Evolutionary conservation across 1,284 basidiomycete species (phyloP).

Genomic region (Cryptococcus maquisensis): DNA sequence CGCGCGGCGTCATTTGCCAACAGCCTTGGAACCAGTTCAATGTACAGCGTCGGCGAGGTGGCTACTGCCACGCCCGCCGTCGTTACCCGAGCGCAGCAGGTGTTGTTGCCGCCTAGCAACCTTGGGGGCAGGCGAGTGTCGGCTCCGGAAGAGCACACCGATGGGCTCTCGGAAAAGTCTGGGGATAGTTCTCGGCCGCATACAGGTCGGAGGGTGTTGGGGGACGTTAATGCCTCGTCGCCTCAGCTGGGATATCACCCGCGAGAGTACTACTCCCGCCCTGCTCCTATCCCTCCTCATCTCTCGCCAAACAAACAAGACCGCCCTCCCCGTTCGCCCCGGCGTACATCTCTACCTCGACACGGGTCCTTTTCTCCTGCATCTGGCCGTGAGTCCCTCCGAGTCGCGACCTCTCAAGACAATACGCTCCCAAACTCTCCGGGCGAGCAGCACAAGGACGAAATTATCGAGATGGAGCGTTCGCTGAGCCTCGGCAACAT

Average conservation of each 20-base stretch:
- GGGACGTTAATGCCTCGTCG: background rate
- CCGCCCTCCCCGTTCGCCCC: background rate
- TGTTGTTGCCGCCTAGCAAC: background rate
- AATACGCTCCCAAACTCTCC: background rate
- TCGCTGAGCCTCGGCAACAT: background rate
- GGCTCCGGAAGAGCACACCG: too few species aligned
- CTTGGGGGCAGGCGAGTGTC: too few species aligned
- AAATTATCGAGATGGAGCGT: background rate
- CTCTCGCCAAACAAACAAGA: background rate
- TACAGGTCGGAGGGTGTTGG: too few species aligned
- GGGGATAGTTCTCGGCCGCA: too few species aligned
- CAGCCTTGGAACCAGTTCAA: constrained; percentile 4
- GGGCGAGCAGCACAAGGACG: background rate
- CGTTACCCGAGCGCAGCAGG: background rate
- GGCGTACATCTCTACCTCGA: constrained; percentile 2
- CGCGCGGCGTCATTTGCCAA: constrained; percentile 7
- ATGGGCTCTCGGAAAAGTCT: too few species aligned
- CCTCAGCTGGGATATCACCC: background rate
- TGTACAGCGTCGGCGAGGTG: constrained; percentile 12
- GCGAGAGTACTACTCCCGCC: background rate
- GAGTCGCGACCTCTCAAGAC: background rate
- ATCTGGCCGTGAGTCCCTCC: background rate
- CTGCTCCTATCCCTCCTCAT: constrained; percentile 11
- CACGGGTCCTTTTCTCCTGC: background rate
- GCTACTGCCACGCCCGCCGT: constrained; percentile 3